Base-by-base conservation (phyloP, 2,329 filamentous ascomycete species). In the Lasiodiplodia theobromae region DNA sequence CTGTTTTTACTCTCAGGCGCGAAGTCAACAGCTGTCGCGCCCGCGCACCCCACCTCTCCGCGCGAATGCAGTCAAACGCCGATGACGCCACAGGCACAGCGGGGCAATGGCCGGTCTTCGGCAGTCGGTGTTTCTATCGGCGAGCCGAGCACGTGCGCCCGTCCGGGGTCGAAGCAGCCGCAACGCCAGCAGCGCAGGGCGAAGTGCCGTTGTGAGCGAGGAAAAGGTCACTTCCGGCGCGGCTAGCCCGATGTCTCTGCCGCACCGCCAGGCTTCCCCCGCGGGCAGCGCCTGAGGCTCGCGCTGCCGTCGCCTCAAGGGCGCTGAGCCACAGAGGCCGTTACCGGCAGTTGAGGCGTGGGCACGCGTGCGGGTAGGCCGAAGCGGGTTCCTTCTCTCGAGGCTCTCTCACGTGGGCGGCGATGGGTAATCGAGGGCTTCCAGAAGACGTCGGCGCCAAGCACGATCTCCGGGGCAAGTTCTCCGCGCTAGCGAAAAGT, bases 401-500 rank as follows among this genome's bases (percentile, higher is more conserved):
- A 64, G 11, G 11, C 1, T 38, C 34, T 18, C 40, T 62, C 57
- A 62, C 57, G 40, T 62, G 57, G 21, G 38, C 23, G 12, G 18
- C 25, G 60, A 25, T 52, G 28, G 4, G 60, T 53, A 52, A 64
- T 64, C 47, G 60, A 37, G 60, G 47, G 31, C 63, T 66, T 66
- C 63, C 47, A 56, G 63, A 66, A 63, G 66, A 25, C 47, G 10
- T 21, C 31, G 14, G 28, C 28, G 47, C 47, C 54, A 51, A 68
- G 56, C 28, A 52, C 21, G 40, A 63, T 63, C 40, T 63, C 40
- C 44, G 58, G 37, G 40, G 58, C 58, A 49, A 28, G 28, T 28
- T 51, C 52, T 58, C 65, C 53, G 49, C 66, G 66, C 66, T 68
- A 68, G 49, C 57, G 66, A 68, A 68, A 68, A 60, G 54, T 63